These are phyloP conservation scores for Fusarium nygamai DNA, from an alignment of 2,329 filamentous ascomycete genomes.

Conservation along the genomic window DNA sequence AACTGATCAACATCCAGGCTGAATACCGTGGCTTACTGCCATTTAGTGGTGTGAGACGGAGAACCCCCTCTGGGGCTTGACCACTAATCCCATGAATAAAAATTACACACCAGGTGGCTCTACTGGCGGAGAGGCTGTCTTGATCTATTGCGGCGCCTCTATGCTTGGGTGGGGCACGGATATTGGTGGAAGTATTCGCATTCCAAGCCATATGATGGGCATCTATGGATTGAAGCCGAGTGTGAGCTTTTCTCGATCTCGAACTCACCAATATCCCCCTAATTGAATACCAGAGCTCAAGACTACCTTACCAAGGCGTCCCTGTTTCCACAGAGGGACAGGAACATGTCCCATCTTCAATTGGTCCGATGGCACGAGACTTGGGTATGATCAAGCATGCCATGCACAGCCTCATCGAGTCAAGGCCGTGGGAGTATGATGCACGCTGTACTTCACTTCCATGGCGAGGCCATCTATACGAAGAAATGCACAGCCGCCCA, in stretches of 20 bases:
- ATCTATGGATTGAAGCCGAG: background rate
- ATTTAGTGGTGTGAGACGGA: background rate
- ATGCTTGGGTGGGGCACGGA: conserved; percentile 1
- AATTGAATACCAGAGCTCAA: background rate
- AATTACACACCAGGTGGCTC: background rate
- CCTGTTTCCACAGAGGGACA: background rate
- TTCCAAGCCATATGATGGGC: conserved; percentile 2
- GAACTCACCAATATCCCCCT: rapidly evolving
- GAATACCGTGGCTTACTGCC: background rate
- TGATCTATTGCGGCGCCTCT: background rate
- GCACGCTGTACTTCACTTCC: background rate
- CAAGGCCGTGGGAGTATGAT: background rate
- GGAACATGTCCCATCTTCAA: background rate
- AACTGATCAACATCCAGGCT: too few species aligned
- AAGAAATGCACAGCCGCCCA: background rate
- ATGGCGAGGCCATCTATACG: background rate
- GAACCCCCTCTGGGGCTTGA: background rate
- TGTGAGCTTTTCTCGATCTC: background rate
- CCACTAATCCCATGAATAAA: background rate
- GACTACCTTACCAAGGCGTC: background rate
- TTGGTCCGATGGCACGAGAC: background rate
- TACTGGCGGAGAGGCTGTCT: background rate
- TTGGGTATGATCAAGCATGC: background rate
- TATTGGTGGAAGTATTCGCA: background rate
- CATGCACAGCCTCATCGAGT: background rate